Evolutionary conservation across 164 flowering plant genomes (phyloP), one percentile per base, ranked within the genome.

Genomic region (Platanus orientalis): DNA sequence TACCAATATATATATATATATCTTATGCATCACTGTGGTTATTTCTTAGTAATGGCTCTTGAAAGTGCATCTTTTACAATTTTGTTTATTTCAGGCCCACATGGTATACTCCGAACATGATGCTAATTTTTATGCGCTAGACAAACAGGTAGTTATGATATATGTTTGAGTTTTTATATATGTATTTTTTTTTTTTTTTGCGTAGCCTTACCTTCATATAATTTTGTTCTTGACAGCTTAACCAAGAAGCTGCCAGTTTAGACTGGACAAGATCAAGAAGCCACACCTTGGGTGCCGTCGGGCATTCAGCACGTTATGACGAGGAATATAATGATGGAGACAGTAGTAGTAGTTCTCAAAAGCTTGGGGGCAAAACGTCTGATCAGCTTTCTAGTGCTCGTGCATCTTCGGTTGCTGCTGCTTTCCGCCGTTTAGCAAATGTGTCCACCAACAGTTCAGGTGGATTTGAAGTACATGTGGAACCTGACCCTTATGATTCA

Each of bases 61-160:
- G 44, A 47, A 51, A 34, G 14, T 17, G 20, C 30, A 47, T 52
- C 53, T 68, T 50, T 13, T 67, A 19, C 65, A 58, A 16, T 59
- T 64, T 32, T 65, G 49, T 60, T 48, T 39, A 30, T 82, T 69
- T 57, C 81, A 91, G 99, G 99, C 99, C n/a, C 99, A 94, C 73
- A 94, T 94, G 99, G 82, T 86, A 24, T 71, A 72, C 73, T 86
- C 96, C 3, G 97, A 91, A 72, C 99, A 94, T 76, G 99, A 91
- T 66, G 81, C 91, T n/a, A 75, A 86, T 75, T 94, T 94, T 61
- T 81, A 73, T 57, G 88, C 90, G 61, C 75, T 94, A 26, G 79
- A 89, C 71, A 85, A 67, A 39, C 95, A 94, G 96, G 97, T 91
- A 76, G 7, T n/a, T 27, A 52, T n/a, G n/a, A 51, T 27, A 21